Evolutionary conservation across 371 early-diverging fungal genomes (phyloP), one percentile per base, ranked within the genome.

Genomic region (Saksenaea vasiformis): DNA sequence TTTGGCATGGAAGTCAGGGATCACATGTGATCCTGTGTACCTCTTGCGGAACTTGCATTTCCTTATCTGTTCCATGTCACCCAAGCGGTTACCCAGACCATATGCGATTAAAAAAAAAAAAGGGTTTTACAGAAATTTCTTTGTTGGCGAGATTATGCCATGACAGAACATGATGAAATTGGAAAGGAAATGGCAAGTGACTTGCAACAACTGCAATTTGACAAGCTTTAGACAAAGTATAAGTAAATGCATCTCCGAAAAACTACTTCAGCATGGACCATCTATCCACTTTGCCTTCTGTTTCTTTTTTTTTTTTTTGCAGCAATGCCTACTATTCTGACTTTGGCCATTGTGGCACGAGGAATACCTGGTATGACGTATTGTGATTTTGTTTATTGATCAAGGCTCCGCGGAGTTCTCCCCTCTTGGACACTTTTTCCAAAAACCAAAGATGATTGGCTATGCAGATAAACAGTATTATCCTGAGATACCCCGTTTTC

Each of bases 101-200:
- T 5, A 47, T 10, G 10, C 17, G 9, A 0, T 19, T 9, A 47
- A 47, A 22, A 22, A 2, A 22, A 47, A 47, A 47, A 22, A 22
- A 47, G 24, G 22, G 51, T 47, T 47, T 47, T 47, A 47, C 51
- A 47, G 51, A 47, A 47, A 22, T 47, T 47, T 47, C 51, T 22
- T 47, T 47, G 51, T 47, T n/a, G 22, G 51, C 22, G 22, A 22
- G 51, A 47, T 47, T 22, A n/a, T 41, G n/a, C 51, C n/a, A 47
- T 5, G 11, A 47, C 51, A 47, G 51, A 47, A 47, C 22, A n/a
- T 47, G 17, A 4, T 9, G 7, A 47, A 47, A 31, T 7, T 31
- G 31, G 2, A 31, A 31, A 31, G 31, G n/a, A n/a, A 31, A 7
- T 31, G 31, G 31, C 31, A 31, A 31, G 31, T 31, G 31, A 31